Evolutionary conservation across 352 stramenopile species (phyloP), one percentile per base, ranked within the genome.

Genomic region (Phytophthora nicotianae): DNA sequence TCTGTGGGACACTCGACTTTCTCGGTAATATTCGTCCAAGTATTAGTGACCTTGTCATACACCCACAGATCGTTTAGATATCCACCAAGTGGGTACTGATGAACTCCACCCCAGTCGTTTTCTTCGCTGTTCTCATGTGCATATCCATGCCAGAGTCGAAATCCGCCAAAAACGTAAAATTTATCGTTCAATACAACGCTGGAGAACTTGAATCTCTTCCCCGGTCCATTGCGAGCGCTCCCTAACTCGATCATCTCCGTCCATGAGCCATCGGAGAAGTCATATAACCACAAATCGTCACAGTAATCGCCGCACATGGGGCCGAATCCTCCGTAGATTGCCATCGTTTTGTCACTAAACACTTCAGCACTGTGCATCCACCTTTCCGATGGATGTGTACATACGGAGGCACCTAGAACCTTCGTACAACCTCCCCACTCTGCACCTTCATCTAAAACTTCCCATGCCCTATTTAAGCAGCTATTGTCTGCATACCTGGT

Each of bases 31-130:
- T 95, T 86, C 2, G 60, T 81, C 87, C 90, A 97, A 11, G 65
- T 58, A 47, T 90, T 88, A 0, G 33, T 65, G 23, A 45, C 35
- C 43, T 84, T 90, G 65, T 93, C 68, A 50, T 91, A 93, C 23
- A 74, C 81, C 95, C 96, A 99, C 3, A 99, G 75, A 74, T 98
- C 96, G 70, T 98, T 92, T 4, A 99, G 75, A 64, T 98, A 98
- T 2, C 96, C 96, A 19, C 96, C 96, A 35, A 75, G 53, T 0
- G 95, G 93, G 41, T 98, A 90, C 47, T 90, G 68, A 33, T 76
- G 67, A 10, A 66, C 74, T 52, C 78, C 81, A 29, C 66, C 73
- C 93, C 93, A 99, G 60, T 91, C 82, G 52, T 89, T 91, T n/a
- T 84, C 81, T 14, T 84, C 62, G 20, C 68, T 83, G 50, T 99